These are phyloP conservation scores for Dichotomocladium elegans DNA, from an alignment of 371 early-diverging fungal genomes.

Conservation along the genomic window DNA sequence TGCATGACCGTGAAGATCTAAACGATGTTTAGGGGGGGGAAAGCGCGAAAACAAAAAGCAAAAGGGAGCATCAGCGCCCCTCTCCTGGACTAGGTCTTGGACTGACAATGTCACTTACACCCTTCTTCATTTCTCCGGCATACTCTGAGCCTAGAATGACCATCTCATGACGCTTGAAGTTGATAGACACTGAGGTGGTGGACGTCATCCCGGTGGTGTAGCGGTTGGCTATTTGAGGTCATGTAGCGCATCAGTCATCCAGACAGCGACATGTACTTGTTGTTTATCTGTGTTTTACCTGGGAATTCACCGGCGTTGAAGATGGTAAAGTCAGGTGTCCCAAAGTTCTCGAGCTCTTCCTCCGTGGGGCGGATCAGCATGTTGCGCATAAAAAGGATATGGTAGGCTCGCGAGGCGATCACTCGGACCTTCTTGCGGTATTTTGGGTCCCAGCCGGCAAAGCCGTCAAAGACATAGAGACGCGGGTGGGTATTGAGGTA, in stretches of 20 bases:
- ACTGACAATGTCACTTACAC: conserved; percentile 46
- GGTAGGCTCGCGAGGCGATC: conserved; percentile 94
- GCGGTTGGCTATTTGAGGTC: conserved; percentile 67
- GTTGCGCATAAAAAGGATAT: conserved; percentile 96
- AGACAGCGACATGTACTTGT: not conserved
- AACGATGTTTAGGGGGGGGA: not conserved
- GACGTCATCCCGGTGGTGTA: conserved; percentile 97
- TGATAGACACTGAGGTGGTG: conserved; percentile 87
- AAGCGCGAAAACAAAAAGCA: too few relatives aligned
- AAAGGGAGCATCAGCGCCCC: too few relatives aligned
- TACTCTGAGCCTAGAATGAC: conserved; percentile 97
- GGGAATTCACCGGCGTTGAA: conserved; percentile 97
- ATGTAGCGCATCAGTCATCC: not conserved
- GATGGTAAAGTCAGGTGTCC: conserved; percentile 96
- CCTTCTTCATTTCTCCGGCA: conserved; percentile 99
- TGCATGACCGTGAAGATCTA: conserved; percentile 96
- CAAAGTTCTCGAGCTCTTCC: conserved; percentile 89
- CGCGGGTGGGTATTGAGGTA: conserved; percentile 94
- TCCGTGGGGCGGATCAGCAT: conserved; percentile 96
- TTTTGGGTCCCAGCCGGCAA: conserved; percentile 94
- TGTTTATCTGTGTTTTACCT: not conserved
- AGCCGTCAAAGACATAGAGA: conserved; percentile 95
- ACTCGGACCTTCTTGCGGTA: conserved; percentile 96
- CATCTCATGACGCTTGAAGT: conserved; percentile 80
- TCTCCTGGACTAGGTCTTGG: not conserved